Percentiles rank a stretch among this genome's conserved stretches.
Evolutionary conservation across 441 rosid genomes (phyloP).

Genomic region (Lepidium campestre): DNA sequence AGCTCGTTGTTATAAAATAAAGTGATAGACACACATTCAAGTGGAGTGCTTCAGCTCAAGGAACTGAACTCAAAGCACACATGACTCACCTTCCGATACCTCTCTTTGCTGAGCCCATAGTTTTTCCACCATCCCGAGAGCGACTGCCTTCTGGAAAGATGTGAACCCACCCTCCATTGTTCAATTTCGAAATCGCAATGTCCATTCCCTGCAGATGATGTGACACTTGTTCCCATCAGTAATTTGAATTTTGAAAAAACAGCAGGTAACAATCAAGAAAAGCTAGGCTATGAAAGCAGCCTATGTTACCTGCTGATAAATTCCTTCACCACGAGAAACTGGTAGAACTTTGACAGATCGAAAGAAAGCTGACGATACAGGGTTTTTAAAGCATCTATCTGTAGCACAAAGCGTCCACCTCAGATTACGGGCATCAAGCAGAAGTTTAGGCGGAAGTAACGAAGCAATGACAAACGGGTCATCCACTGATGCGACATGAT

Average conservation of each 20-base stretch:
- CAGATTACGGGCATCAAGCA: slow-evolving; percentile 72
- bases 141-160: slow-evolving; percentile 97
- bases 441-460: slow-evolving; percentile 69
- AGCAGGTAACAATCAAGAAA: not conserved
- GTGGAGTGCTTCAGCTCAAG: not conserved
- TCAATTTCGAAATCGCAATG: slow-evolving; percentile 81
- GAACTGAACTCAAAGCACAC: not conserved
- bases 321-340: slow-evolving; percentile 87
- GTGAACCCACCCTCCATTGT: slow-evolving; percentile 94
- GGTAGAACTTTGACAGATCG: slow-evolving; percentile 83
- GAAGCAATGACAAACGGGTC: slow-evolving; percentile 91
- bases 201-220: slow-evolving; percentile 75
- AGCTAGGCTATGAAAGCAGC: not conserved
- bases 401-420: slow-evolving; percentile 97
- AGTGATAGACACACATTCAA: not conserved
- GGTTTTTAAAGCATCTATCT: slow-evolving; percentile 85
- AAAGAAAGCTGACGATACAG: slow-evolving; percentile 85
- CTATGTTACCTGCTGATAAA: slow-evolving; percentile 75
- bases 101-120: slow-evolving; percentile 75
- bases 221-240: not conserved
- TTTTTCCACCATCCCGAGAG: slow-evolving; percentile 90
- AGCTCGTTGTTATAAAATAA: not conserved
- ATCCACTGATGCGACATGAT: slow-evolving; percentile 93
- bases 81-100: slow-evolving; percentile 83
- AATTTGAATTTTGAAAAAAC: not conserved